Base-by-base conservation (phyloP, 495 filamentous ascomycete species). In the Aeminium ludgeri region DNA sequence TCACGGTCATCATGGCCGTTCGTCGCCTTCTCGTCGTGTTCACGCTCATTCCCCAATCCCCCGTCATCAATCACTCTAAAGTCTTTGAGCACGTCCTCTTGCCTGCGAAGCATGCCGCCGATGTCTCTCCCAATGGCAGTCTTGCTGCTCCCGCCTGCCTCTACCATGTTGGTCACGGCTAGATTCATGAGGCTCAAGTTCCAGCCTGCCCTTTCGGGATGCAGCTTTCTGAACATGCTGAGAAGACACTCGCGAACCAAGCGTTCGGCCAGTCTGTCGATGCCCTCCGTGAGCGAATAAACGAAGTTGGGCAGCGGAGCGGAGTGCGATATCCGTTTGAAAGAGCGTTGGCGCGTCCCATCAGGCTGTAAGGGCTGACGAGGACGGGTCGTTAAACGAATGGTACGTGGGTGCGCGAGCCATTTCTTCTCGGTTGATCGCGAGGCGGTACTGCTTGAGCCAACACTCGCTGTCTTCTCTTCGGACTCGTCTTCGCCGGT, bases 181-280 rank as follows among this genome's bases (percentile, higher is more conserved):
- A 96, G 59, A 52, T 96, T 96, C 37, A 96, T 60, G 30, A 94
- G 55, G 39, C 78, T 80, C 11, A 92, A 60, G 50, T 84, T 78
- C 78, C 82, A 91, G 5, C 73, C 78, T 3, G 63, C 64, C 43
- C 68, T 69, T 46, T 74, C 73, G 0, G 76, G 73, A 47, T 87
- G 77, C 11, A 93, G 61, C 43, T 71, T 74, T 10, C 72, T 70
- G 50, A 94, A 89, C 56, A 91, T 64, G 0, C 71, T 67, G 5
- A 84, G 40, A 10, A 85, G 55, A 16, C 60, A 58, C 30, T 87
- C 82, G 2, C 65, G 55, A 2, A 86, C 83, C 0, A 96, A 59
- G 41, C 68, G 67, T 45, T 80, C 76, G 4, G 72, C 78, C 34
- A 80, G 54, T 10, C 63, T 53, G 36, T 77, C 73, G 5, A 69